phyloP scores from a whole-genome alignment of 768 basidiomycete genomes.

The Xerocomellus dryophilus region DNA sequence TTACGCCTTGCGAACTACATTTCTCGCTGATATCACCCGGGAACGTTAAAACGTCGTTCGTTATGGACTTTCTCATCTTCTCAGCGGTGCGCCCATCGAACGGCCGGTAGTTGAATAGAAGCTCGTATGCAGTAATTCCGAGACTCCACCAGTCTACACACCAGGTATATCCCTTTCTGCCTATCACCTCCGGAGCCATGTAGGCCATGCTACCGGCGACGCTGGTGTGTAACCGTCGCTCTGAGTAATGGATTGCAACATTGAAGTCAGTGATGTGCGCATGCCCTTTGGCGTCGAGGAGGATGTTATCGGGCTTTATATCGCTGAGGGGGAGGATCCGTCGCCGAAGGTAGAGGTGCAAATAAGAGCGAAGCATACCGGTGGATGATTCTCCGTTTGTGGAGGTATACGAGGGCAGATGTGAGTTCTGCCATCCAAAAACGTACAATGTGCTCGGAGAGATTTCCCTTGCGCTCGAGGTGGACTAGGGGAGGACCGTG shows the following conservation, averaged over 20 bases:
- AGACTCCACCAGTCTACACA: conserved; percentile 96
- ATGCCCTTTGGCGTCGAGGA: conserved; percentile 90
- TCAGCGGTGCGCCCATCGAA: conserved; percentile 90
- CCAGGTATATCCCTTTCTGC: conserved; percentile 89
- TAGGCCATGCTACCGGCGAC: conserved; percentile 99
- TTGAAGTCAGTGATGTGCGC: conserved; percentile 99
- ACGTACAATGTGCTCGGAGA: conserved; percentile 69
- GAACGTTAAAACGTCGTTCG: conserved; percentile 74
- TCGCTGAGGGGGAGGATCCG: conserved; percentile 52
- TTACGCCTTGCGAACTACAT: conserved; percentile 64
- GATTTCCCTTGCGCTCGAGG: conserved; percentile 63
- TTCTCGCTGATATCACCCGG: conserved; percentile 63
- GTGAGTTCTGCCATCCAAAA: conserved; percentile 92
- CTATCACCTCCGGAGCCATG: conserved; percentile 98
- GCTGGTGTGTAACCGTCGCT: conserved; percentile 81
- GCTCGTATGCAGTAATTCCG: conserved; percentile 85
- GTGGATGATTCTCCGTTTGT: conserved; percentile 89
- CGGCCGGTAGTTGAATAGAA: conserved; percentile 78
- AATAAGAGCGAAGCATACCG: conserved; percentile 51
- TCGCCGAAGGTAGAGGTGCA: conserved; percentile 6
- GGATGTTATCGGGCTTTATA: conserved; percentile 95
- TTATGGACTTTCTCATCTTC: conserved; percentile 82
- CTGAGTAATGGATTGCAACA: conserved; percentile 96
- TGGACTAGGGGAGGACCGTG: conserved; percentile 57
- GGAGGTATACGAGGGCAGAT: conserved; percentile 83